These are phyloP conservation scores for Nemania diffusa DNA, from an alignment of 2,329 filamentous ascomycete genomes.

Conservation along the genomic window DNA sequence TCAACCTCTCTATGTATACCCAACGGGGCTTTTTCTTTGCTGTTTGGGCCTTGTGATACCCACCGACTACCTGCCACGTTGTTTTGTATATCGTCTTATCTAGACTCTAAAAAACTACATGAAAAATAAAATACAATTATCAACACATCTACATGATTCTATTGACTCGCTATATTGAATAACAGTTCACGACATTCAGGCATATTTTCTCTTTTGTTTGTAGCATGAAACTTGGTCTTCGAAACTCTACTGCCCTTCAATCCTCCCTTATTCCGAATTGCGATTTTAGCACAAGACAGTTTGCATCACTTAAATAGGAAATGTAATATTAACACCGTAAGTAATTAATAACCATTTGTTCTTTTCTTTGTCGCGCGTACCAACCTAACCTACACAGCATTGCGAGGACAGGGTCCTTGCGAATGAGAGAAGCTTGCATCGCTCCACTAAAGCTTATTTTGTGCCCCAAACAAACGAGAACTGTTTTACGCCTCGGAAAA, in stretches of 20 bases:
- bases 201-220: background rate
- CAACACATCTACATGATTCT: background rate
- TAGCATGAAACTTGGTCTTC: background rate
- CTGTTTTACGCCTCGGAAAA: background rate
- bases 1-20: conserved; percentile 8
- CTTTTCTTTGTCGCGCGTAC: background rate
- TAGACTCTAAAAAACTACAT: background rate
- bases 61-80: background rate
- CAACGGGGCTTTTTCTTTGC: background rate
- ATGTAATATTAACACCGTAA: background rate
- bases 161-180: background rate
- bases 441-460: conserved; percentile 1
- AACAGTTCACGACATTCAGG: too few species aligned
- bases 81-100: background rate
- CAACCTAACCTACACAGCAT: conserved; percentile 16
- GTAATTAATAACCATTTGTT: conserved; percentile 3
- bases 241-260: too few species aligned
- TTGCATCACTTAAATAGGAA: background rate
- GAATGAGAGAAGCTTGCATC: background rate
- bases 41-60: conserved; percentile 19
- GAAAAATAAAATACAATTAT: conserved; percentile 3
- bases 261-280: background rate
- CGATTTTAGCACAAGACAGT: background rate
- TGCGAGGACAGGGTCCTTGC: background rate
- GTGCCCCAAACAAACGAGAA: conserved; percentile 8